Conservation (phyloP, 257 asterid genomes). For the Euphrasia confusa region DNA sequence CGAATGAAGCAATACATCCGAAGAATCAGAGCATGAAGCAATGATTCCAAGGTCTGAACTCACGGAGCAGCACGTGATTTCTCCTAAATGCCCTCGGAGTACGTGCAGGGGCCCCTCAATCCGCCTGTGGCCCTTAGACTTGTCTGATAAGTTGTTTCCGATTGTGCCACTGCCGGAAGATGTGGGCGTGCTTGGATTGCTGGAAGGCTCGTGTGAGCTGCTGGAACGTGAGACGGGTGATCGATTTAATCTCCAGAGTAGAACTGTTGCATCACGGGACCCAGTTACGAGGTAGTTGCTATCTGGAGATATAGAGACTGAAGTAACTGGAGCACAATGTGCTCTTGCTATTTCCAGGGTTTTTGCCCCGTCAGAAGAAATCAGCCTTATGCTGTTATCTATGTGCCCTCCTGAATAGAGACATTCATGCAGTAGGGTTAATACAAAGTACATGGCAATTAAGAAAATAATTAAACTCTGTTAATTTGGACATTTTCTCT, state of each 20-base stretch:
- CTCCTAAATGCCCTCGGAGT: constrained; percentile 86
- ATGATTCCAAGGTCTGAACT: constrained; percentile 94
- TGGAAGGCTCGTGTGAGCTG: constrained; percentile 51
- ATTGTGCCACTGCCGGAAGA: constrained; percentile 38
- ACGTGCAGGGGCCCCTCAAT: constrained; percentile 94
- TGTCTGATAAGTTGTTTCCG: constrained; percentile 42
- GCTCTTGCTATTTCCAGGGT: constrained; percentile 93
- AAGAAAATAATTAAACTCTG: too few relatives aligned
- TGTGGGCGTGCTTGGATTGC: constrained; percentile 53
- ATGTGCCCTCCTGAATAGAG: constrained; percentile 78
- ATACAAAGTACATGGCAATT: constrained; percentile 15
- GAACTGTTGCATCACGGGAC: constrained; percentile 77
- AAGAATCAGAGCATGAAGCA: constrained; percentile 75
- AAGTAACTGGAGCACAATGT: constrained; percentile 95
- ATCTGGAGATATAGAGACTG: constrained; percentile 74
- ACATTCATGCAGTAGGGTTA: constrained; percentile 19
- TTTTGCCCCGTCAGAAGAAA: constrained; percentile 92
- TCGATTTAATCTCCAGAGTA: constrained; percentile 82
- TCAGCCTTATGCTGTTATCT: constrained; percentile 80
- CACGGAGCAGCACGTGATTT: constrained; percentile 73
- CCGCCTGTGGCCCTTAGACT: constrained; percentile 39
- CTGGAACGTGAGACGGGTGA: constrained; percentile 44
- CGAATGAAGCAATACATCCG: constrained; percentile 84
- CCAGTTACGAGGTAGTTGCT: constrained; percentile 89
- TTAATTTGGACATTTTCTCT: too few relatives aligned